phyloP scores from a whole-genome alignment of 805 yeast species.

The Sungouiella thailandica region DNA sequence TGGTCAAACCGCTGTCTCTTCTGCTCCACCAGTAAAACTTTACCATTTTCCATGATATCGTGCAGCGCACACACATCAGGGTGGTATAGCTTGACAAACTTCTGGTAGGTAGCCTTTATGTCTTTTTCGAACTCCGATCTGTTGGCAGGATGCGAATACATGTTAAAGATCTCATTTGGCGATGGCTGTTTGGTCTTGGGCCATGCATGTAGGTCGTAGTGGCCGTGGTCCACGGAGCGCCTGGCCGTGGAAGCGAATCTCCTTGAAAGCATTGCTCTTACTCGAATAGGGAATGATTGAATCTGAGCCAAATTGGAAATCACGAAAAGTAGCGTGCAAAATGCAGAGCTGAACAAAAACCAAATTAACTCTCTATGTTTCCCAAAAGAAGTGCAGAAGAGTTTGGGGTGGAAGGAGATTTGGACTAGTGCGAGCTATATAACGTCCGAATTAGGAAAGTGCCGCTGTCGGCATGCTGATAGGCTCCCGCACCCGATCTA shows the following conservation, averaged over 20 bases:
- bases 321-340: too few species aligned
- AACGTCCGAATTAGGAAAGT: too few species aligned
- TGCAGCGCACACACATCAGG: constrained; percentile 54
- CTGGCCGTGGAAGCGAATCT: background rate
- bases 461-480: too few species aligned
- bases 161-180: constrained; percentile 63
- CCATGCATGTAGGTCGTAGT: constrained; percentile 42
- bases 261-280: background rate
- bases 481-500: too few species aligned
- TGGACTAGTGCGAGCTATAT: too few species aligned
- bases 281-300: too few species aligned
- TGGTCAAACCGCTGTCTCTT: constrained; percentile 30
- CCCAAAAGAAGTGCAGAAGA: too few species aligned
- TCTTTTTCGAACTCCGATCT: constrained; percentile 46
- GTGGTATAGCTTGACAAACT: constrained; percentile 68
- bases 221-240: constrained; percentile 15
- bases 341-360: too few species aligned
- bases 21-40: constrained; percentile 23
- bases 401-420: too few species aligned
- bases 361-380: too few species aligned
- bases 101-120: constrained; percentile 27
- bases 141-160: constrained; percentile 34
- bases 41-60: constrained; percentile 24
- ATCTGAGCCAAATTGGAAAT: too few species aligned
- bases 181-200: constrained; percentile 54